These are phyloP conservation scores for Rubus idaeus DNA, from an alignment of 306 rosid species.

Conservation along the genomic window DNA sequence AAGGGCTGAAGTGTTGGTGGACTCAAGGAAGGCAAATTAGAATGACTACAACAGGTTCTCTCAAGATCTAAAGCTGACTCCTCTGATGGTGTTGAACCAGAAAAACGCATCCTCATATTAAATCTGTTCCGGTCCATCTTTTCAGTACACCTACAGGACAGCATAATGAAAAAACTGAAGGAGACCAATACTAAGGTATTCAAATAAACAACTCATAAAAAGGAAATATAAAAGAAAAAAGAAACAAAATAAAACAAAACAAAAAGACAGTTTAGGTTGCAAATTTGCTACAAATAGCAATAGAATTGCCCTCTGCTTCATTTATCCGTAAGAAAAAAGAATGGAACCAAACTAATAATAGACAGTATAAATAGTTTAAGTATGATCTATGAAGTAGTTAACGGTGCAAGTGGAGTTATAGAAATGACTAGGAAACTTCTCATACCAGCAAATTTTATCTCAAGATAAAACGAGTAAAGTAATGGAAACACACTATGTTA, in stretches of 20 bases:
- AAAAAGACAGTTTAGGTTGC: background rate
- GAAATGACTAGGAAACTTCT: background rate
- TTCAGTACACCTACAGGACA: constrained; percentile 35
- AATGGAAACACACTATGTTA: background rate
- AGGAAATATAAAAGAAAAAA: background rate
- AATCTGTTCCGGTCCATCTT: constrained; percentile 71
- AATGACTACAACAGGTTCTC: constrained; percentile 84
- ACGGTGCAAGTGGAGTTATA: background rate
- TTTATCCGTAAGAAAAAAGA: background rate
- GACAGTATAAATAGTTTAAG: background rate
- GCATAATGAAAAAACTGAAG: background rate
- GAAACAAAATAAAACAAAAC: background rate
- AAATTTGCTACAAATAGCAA: constrained; percentile 8
- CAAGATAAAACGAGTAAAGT: background rate
- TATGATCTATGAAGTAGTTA: background rate
- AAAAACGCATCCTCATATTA: constrained; percentile 59
- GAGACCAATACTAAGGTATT: background rate
- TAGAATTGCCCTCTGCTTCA: background rate
- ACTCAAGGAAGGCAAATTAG: constrained; percentile 85
- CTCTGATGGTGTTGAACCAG: constrained; percentile 88
- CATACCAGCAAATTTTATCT: background rate
- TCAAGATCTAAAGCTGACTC: constrained; percentile 97
- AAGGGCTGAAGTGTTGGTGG: constrained; percentile 85
- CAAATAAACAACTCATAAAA: background rate
- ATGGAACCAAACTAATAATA: background rate